Conservation (phyloP, 257 asterid genomes). For the Primulina eburnea region DNA sequence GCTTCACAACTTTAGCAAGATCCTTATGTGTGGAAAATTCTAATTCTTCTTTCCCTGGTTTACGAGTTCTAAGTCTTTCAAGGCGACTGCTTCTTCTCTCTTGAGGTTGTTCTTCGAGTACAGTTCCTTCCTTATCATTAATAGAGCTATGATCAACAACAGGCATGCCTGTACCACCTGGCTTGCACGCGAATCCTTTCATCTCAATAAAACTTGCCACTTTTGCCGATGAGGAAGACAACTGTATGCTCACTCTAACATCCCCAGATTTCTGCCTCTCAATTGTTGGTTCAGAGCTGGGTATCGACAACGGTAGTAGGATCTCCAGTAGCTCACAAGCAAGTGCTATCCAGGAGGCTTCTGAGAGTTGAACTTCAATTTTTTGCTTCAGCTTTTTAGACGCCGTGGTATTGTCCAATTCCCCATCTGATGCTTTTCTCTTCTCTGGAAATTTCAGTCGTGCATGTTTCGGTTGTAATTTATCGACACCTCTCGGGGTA, state of each 20-base stretch:
- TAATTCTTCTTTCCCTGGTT: slow-evolving; percentile 84
- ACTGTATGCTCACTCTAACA: slow-evolving; percentile 46
- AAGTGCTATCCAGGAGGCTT: slow-evolving; percentile 81
- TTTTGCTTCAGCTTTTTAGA: slow-evolving; percentile 59
- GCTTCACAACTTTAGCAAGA: slow-evolving; percentile 68
- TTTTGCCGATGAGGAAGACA: slow-evolving; percentile 55
- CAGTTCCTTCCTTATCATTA: slow-evolving; percentile 58
- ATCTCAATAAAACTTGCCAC: slow-evolving; percentile 32
- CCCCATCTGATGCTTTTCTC: slow-evolving; percentile 63
- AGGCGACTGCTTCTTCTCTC: slow-evolving; percentile 98
- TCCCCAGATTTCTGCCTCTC: slow-evolving; percentile 45
- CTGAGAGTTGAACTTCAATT: slow-evolving; percentile 64
- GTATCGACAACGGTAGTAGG: slow-evolving; percentile 36
- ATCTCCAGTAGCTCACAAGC: slow-evolving; percentile 56
- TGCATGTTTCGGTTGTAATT: slow-evolving; percentile 76
- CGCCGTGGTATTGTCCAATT: slow-evolving; percentile 23
- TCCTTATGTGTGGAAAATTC: slow-evolving; percentile 67
- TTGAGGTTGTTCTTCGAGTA: slow-evolving; percentile 82
- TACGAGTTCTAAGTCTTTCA: slow-evolving; percentile 89
- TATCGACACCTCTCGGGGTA: slow-evolving; percentile 90
- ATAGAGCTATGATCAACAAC: slow-evolving; percentile 37
- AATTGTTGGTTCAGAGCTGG: slow-evolving; percentile 37
- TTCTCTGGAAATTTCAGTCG: slow-evolving; percentile 76
- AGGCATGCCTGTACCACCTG: slow-evolving; percentile 37
- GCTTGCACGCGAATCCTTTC: slow-evolving; percentile 35